Conservation (phyloP, 768 basidiomycete genomes). For the Mycena rosella region DNA sequence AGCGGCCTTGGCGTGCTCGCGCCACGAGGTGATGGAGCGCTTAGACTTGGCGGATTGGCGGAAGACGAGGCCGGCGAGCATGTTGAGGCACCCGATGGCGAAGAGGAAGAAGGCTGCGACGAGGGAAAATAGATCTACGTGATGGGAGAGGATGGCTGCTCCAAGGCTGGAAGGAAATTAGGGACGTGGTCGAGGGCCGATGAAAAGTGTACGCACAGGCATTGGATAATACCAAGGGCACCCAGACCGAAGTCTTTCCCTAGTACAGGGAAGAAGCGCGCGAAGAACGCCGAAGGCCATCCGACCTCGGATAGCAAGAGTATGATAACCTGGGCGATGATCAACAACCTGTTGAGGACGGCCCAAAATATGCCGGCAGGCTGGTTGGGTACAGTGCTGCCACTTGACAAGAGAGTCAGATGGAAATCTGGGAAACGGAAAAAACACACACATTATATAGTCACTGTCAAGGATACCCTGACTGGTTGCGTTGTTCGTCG, state of each 20-base stretch:
- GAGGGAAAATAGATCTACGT: constrained; percentile 90
- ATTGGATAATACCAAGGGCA: constrained; percentile 88
- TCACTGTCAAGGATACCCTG: constrained; percentile 66
- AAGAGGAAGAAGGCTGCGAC: constrained; percentile 95
- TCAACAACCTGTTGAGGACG: constrained; percentile 87
- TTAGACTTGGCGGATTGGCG: constrained; percentile 71
- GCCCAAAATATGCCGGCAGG: constrained; percentile 87
- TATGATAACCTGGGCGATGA: constrained; percentile 86
- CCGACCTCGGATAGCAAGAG: constrained; percentile 88
- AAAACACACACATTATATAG: constrained; percentile 77
- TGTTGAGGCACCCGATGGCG: constrained; percentile 90
- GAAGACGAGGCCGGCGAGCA: constrained; percentile 81
- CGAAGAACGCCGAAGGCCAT: constrained; percentile 84
- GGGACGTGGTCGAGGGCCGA: background rate
- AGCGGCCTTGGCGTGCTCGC: constrained; percentile 62
- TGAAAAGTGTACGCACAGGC: constrained; percentile 67
- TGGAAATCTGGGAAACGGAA: background rate
- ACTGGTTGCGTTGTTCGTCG: constrained; percentile 45
- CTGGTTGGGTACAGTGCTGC: constrained; percentile 92
- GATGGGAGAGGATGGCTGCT: constrained; percentile 79
- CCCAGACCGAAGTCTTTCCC: constrained; percentile 89
- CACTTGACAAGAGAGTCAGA: constrained; percentile 48
- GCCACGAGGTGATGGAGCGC: constrained; percentile 78
- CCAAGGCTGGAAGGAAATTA: constrained; percentile 57
- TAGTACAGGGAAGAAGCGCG: constrained; percentile 88